phyloP scores from a whole-genome alignment of 805 yeast species.

The Monosporozyma servazzii region DNA sequence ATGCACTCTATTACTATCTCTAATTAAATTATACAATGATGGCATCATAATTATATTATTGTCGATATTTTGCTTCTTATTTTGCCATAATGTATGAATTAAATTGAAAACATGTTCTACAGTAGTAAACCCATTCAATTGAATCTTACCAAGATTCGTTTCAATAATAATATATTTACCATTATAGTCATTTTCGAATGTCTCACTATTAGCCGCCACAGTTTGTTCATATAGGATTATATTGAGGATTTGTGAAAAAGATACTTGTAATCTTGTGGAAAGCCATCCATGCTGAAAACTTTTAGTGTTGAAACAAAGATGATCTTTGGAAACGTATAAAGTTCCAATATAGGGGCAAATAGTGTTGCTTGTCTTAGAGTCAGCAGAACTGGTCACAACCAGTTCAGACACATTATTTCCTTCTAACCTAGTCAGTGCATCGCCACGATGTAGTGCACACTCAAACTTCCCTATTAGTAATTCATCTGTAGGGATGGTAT shows the following conservation, averaged over 20 bases:
- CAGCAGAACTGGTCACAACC: neutral
- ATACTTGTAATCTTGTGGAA: conserved; percentile 53
- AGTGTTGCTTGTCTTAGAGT: neutral
- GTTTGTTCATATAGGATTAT: conserved; percentile 45
- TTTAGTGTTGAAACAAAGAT: conserved; percentile 71
- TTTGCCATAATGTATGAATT: conserved; percentile 58
- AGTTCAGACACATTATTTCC: neutral
- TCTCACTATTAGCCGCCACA: conserved; percentile 57
- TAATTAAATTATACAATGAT: neutral
- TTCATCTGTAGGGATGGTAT: conserved; percentile 57
- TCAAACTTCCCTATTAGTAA: conserved; percentile 74
- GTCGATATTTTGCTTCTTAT: neutral
- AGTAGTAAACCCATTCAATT: conserved; percentile 79
- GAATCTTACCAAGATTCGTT: conserved; percentile 55
- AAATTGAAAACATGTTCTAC: conserved; percentile 70
- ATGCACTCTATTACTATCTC: neutral
- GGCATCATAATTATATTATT: neutral
- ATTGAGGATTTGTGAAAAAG: conserved; percentile 53
- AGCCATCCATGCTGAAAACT: conserved; percentile 76
- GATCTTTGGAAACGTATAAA: conserved; percentile 66
- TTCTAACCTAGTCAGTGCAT: neutral
- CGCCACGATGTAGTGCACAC: conserved; percentile 79
- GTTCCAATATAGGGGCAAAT: conserved; percentile 78
- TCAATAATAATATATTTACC: conserved; percentile 43
- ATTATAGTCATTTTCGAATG: neutral